Evolutionary conservation across 176 grass and related monocot species (phyloP), one percentile per base, ranked within the genome.

Genomic region (Carex myosuroides): DNA sequence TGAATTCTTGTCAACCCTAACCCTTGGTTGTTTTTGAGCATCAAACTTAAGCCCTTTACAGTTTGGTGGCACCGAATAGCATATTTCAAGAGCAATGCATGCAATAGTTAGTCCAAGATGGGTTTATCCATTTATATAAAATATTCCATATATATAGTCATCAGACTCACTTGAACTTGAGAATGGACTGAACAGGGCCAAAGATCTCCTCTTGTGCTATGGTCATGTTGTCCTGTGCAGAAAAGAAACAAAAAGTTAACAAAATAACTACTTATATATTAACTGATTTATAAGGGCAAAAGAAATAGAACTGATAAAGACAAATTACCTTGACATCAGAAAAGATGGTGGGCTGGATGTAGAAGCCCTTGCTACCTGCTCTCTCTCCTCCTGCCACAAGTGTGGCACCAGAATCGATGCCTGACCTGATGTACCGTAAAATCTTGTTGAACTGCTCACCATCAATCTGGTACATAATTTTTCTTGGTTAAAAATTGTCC

Each of bases 171-270:
- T 86, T 90, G 93, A 98, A 95, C 83, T 95, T 98, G 77, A 98
- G 91, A 88, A 95, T 98, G 44, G 96, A 88, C 82, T 98, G 96
- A 29, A 98, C 93, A 16, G 96, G 93, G 73, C 96, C 93, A 39
- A 98, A 98, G 80, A 98, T 98, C 88, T 95, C 93, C 10, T 98
- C 93, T 82, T 79, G 59, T 5, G 93, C 96, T 60, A 98, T 98
- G 74, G 58, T 84, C 96, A 95, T 95, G 2, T 84, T 87, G n/a
- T 98, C 96, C 96, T 97, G 59, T 24, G 68, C 44, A 79, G 10
- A 69, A 65, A 86, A 59, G 29, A 32, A 60, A 58, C 41, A 39
- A 8, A 53, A 18, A 69, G 10, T 82, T 57, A 46, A 56, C 33
- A 42, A 63, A 42, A 75, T 33, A 17, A 72, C 32, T 5, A 78